Base-by-base conservation (phyloP, 148 eudicot species). In the Cornus controversa region DNA sequence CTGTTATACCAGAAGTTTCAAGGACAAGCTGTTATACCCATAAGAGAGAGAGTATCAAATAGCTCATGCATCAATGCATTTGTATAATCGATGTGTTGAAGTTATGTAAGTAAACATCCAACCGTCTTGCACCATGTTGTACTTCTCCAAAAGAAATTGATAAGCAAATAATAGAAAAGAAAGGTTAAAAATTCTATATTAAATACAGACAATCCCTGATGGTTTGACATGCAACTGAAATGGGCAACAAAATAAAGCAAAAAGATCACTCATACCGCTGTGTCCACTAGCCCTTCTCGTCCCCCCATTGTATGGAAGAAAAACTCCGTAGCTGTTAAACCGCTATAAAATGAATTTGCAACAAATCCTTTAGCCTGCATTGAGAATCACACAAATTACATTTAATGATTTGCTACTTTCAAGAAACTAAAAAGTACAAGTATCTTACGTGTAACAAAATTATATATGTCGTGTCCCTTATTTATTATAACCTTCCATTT, bases 291-390 rank as follows among this genome's bases (percentile, higher is more conserved):
- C 65, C 99, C 99, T 87, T 96, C 99, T 83, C 99, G 86, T 45
- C 99, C 99, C 73, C 91, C 99, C 99, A 96, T 96, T 16, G 99
- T 96, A 78, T 96, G 99, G 86, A 93, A 96, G 85, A 96, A 96
- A 80, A 96, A 96, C 73, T 96, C 99, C 15, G 98, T 92, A 36
- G 99, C 97, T 40, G 92, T 88, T 82, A 96, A 85, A 79, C 99
- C 99, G 78, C 87, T 90, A 72, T 90, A 96, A 79, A 96, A 96
- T 60, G 99, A 96, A 82, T 93, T 90, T 16, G 89, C 93, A 74
- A 96, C 99, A 82, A 96, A 96, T 45, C 99, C 99, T 82, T 96
- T 93, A 53, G 97, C 99, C 99, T 96, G 92, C 87, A 87, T 60
- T 23, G 18, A 74, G 7, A 80, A 80, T 42, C 67, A 76, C 34